Percentiles rank a stretch among this genome's conserved stretches.
Conservation (phyloP, 192 early-diverging fungal genomes). For the Chytriomyces confervae region DNA sequence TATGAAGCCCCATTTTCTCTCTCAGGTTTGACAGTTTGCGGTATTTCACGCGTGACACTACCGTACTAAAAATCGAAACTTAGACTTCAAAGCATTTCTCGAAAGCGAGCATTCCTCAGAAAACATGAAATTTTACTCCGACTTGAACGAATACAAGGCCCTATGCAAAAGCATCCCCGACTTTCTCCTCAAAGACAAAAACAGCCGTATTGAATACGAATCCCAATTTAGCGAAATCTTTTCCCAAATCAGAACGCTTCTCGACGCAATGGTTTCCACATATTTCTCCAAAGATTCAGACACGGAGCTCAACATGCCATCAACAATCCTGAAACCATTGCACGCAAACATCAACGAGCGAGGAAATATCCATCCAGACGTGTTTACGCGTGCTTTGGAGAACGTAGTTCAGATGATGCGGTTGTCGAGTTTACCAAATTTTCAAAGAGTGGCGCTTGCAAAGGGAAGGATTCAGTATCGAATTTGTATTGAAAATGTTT, state of each 20-base stretch:
- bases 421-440: slow-evolving; percentile 38
- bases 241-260: neutral
- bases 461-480: slow-evolving; percentile 8
- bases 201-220: neutral
- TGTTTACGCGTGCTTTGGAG: slow-evolving; percentile 32
- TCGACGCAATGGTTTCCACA: slow-evolving; percentile 1
- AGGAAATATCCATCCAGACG: slow-evolving; percentile 33
- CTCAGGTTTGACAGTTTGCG: too few species aligned
- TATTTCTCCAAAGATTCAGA: slow-evolving; percentile 8
- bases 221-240: neutral
- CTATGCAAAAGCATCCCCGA: slow-evolving; percentile 16
- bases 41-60: too few species aligned
- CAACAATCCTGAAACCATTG: slow-evolving; percentile 19
- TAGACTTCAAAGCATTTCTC: slow-evolving; percentile 9
- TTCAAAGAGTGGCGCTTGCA: slow-evolving; percentile 27
- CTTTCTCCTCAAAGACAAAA: neutral
- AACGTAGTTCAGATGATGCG: slow-evolving; percentile 37
- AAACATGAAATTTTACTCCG: slow-evolving; percentile 11
- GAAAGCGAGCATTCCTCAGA: slow-evolving; percentile 21
- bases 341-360: slow-evolving; percentile 8
- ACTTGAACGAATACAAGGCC: slow-evolving; percentile 15
- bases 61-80: neutral
- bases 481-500: neutral
- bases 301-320: slow-evolving; percentile 40
- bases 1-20: too few species aligned